Evolutionary conservation across 139 green algal genomes (phyloP).

Genomic region (Tetradesmus obliquus): DNA sequence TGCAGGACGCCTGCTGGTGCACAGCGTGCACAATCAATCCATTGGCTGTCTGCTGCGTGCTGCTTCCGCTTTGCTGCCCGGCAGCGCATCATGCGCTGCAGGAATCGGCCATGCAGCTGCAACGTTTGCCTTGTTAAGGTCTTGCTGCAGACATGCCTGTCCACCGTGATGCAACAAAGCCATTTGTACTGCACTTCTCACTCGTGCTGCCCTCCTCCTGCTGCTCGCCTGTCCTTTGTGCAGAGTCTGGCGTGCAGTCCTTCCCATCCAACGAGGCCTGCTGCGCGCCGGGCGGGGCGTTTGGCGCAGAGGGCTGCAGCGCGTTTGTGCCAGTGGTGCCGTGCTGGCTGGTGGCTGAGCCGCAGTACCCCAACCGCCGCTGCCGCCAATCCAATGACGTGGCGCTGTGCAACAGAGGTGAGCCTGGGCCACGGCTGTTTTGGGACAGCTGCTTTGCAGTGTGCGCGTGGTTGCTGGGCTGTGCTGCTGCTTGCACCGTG

Average conservation of each 20-base stretch:
- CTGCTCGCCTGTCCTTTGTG: neutral
- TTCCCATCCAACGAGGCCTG: slow-evolving; percentile 50
- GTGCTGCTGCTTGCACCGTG: too few relatives aligned
- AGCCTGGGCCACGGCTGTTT: neutral
- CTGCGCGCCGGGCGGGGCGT: slow-evolving; percentile 52
- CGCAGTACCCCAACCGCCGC: slow-evolving; percentile 46
- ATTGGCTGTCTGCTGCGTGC: too few relatives aligned
- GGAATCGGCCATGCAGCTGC: too few relatives aligned
- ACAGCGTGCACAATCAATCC: too few relatives aligned
- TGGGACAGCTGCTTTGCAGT: neutral
- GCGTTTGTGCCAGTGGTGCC: slow-evolving; percentile 34
- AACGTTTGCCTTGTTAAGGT: too few relatives aligned
- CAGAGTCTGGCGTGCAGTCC: slow-evolving; percentile 50
- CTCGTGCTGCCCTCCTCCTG: neutral
- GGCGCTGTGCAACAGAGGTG: slow-evolving; percentile 62
- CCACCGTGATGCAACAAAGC: neutral
- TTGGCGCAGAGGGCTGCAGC: slow-evolving; percentile 56
- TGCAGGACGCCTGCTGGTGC: too few relatives aligned
- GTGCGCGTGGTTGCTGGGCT: too few relatives aligned
- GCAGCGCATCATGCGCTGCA: too few relatives aligned
- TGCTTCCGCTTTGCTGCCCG: too few relatives aligned
- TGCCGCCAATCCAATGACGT: slow-evolving; percentile 51
- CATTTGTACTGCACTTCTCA: neutral
- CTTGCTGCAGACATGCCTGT: too few relatives aligned
- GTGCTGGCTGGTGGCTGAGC: slow-evolving; percentile 55